Evolutionary conservation across 2,329 filamentous ascomycete species (phyloP), one percentile per base, ranked within the genome.

Genomic region (Penicillium sp.): DNA sequence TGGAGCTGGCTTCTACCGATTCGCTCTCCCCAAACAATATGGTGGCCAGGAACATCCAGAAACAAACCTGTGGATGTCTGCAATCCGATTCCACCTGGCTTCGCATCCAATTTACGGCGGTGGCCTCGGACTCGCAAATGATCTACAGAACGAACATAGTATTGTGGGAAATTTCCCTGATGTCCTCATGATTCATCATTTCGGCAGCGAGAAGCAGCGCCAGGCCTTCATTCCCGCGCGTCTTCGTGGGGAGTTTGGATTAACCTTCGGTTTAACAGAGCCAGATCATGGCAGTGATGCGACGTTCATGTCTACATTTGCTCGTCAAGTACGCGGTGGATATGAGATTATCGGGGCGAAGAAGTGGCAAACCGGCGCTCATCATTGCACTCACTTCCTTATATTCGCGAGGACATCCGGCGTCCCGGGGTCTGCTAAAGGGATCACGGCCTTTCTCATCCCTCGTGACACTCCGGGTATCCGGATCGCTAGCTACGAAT

Each of bases 331-430:
- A 59, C 74, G 61, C 12, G 71, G 70, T 3, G 72, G 77, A 44
- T 79, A 59, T 42, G 58, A 63, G 39, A 77, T 86, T 60, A 80
- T 79, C 43, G 84, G 83, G 3, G 74, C 72, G 44, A 86, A 87
- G 71, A 84, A 81, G 68, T 87, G 84, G 84, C 84, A 86, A 73
- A 85, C 81, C 1, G 83, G 83, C 2, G 83, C 84, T 68, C 83
- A 86, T 61, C 71, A 72, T 52, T 83, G 82, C 18, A 85, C 83
- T 2, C 83, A 86, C 67, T 82, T 82, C 62, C 78, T 85, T 28
- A 71, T 85, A 36, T 86, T 86, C 60, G 83, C 83, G 15, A 74
- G 83, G 8, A 85, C 83, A 0, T 75, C 75, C 13, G 81, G 81
- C 2, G 71, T 75, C 45, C 65, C 78, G 18, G 83, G 83, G 0